Evolutionary conservation across 2,329 filamentous ascomycete genomes (phyloP).

Genomic region (Fusarium bactridioides): DNA sequence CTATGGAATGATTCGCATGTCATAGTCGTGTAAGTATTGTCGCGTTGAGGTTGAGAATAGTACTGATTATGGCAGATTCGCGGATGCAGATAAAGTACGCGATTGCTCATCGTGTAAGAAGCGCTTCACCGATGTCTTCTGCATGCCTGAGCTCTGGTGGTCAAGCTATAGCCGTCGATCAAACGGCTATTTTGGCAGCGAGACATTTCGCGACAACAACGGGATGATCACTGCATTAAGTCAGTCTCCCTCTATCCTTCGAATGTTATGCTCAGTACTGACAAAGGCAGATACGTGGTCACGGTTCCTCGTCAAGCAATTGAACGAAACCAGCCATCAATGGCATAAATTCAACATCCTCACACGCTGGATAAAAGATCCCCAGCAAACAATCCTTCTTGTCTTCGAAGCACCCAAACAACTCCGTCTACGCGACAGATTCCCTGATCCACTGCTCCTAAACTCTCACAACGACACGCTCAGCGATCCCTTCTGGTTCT

Average conservation of each 20-base stretch:
- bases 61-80: conserved; percentile 31
- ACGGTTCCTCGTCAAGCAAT: conserved; percentile 20
- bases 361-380: conserved; percentile 12
- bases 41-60: accelerated
- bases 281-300: conserved; percentile 20
- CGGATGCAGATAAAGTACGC: conserved; percentile 44
- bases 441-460: neutral
- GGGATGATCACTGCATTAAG: neutral
- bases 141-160: conserved; percentile 46
- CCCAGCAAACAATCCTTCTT: conserved; percentile 15
- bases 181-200: conserved; percentile 52
- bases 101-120: conserved; percentile 39
- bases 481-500: conserved; percentile 27
- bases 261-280: accelerated
- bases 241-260: neutral
- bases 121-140: conserved; percentile 30
- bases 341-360: conserved; percentile 33
- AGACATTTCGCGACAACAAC: conserved; percentile 40
- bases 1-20: conserved; percentile 12
- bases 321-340: neutral
- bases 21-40: neutral
- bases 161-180: conserved; percentile 43
- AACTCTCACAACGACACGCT: neutral
- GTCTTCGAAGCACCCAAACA: conserved; percentile 14
- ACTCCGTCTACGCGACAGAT: neutral